These are phyloP conservation scores for Trichoderma gamsii DNA, from an alignment of 495 filamentous ascomycete species.

Conservation along the genomic window DNA sequence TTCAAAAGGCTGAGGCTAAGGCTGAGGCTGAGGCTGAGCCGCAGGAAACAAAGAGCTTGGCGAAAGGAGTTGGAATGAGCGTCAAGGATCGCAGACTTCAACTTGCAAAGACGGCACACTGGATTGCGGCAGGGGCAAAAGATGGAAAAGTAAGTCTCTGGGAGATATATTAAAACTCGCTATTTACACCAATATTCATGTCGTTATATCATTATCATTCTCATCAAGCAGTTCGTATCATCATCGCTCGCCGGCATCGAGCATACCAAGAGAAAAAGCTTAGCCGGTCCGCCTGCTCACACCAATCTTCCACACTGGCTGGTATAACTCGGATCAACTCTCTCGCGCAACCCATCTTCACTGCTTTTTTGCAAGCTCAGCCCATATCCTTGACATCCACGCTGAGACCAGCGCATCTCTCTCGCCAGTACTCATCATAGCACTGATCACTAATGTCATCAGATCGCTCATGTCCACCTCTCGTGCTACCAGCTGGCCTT, in stretches of 20 bases:
- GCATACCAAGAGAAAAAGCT: not conserved
- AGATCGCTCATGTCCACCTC: not conserved
- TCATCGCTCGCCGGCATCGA: not conserved
- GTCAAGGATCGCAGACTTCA: conserved; percentile 59
- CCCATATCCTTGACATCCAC: conserved; percentile 1
- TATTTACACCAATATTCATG: not conserved
- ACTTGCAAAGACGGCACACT: conserved; percentile 68
- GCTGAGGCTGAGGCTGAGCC: too few species aligned
- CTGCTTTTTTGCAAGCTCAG: not conserved
- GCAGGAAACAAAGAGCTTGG: not conserved
- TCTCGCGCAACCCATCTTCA: not conserved
- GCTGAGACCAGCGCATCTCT: not conserved
- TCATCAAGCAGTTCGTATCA: not conserved
- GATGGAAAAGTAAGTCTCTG: conserved; percentile 95
- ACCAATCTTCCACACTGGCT: not conserved
- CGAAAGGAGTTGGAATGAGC: conserved; percentile 19
- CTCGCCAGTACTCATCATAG: not conserved
- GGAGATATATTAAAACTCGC: conserved; percentile 74
- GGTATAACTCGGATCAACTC: not conserved
- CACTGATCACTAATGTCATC: conserved; percentile 1
- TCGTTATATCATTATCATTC: not conserved
- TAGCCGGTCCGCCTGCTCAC: not conserved
- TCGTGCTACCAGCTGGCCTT: not conserved
- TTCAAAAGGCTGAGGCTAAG: not conserved
- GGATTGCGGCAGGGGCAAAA: conserved; percentile 86